phyloP scores from a whole-genome alignment of 2,329 filamentous ascomycete species.

The Plectosphaerella sp. region DNA sequence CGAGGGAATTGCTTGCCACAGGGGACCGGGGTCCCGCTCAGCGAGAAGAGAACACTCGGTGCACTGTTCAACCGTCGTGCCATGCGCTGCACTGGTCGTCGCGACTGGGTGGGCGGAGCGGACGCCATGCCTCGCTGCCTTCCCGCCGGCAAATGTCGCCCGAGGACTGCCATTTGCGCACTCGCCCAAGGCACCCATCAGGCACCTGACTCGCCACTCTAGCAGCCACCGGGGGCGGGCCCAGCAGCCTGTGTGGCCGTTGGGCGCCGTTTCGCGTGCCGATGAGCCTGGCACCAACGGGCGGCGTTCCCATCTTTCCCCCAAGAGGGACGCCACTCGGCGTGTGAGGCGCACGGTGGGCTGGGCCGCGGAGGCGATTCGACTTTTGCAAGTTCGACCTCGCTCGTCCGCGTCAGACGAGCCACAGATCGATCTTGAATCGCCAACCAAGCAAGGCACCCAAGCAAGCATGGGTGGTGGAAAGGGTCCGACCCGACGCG shows the following conservation, averaged over 20 bases:
- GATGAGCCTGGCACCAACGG: background rate
- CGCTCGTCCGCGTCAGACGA: background rate
- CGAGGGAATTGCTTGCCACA: background rate
- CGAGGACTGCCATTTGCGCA: background rate
- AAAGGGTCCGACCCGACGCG: background rate
- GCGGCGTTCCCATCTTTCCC: background rate
- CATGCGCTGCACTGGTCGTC: too few species aligned
- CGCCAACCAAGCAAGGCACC: too few species aligned
- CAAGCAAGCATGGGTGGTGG: background rate
- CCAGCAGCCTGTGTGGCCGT: constrained; percentile 6
- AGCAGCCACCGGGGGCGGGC: background rate
- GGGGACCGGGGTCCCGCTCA: background rate
- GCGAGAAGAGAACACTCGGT: too few species aligned
- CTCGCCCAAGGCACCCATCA: background rate
- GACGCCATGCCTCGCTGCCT: background rate
- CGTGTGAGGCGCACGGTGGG: background rate
- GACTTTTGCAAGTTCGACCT: background rate
- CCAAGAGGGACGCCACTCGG: background rate
- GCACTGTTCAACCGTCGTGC: too few species aligned
- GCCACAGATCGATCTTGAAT: too few species aligned
- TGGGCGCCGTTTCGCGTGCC: constrained; percentile 10
- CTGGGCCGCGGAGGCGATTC: too few species aligned
- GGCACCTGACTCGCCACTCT: background rate
- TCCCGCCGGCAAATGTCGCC: background rate
- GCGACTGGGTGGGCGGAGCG: too few species aligned